Evolutionary conservation across 495 filamentous ascomycete genomes (phyloP).

Genomic region (Platismatia glauca): DNA sequence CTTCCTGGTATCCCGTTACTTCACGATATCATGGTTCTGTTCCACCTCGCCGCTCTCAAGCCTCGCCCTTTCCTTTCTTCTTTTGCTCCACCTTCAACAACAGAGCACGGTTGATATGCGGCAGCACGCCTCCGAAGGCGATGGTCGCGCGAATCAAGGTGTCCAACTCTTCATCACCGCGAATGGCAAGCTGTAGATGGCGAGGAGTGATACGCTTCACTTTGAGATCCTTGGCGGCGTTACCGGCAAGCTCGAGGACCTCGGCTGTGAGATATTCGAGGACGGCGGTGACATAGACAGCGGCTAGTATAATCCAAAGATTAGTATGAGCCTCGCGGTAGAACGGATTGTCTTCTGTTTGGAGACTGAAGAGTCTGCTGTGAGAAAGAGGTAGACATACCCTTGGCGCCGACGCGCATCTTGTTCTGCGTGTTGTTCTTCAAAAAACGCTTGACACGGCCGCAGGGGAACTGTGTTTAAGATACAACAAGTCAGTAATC

Average conservation of each 20-base stretch:
- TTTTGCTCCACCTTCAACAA: conserved; percentile 99
- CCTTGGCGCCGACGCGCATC: conserved; percentile 98
- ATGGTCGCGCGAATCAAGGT: conserved; percentile 96
- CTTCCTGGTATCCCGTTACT: neutral
- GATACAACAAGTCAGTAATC: conserved; percentile 27
- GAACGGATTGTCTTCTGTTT: neutral
- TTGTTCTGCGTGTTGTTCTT: conserved; percentile 99
- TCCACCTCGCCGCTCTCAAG: neutral
- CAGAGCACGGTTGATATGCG: conserved; percentile 96
- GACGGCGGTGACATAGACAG: conserved; percentile 96
- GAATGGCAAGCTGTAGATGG: conserved; percentile 95
- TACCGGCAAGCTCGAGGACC: conserved; percentile 97
- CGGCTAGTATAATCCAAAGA: conserved; percentile 40
- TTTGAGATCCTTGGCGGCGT: conserved; percentile 98
- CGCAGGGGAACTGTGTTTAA: conserved; percentile 81
- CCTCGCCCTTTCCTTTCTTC: conserved; percentile 62
- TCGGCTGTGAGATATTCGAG: conserved; percentile 98
- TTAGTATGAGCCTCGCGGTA: neutral
- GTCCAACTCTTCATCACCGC: conserved; percentile 96
- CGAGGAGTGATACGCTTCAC: conserved; percentile 99
- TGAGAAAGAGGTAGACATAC: conserved; percentile 29
- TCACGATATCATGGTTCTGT: neutral
- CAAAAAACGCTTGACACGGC: conserved; percentile 98
- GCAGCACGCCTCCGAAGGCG: conserved; percentile 94
- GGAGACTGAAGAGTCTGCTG: neutral